These are phyloP conservation scores for Fusarium subglutinans DNA, from an alignment of 2,329 filamentous ascomycete genomes.

Conservation along the genomic window DNA sequence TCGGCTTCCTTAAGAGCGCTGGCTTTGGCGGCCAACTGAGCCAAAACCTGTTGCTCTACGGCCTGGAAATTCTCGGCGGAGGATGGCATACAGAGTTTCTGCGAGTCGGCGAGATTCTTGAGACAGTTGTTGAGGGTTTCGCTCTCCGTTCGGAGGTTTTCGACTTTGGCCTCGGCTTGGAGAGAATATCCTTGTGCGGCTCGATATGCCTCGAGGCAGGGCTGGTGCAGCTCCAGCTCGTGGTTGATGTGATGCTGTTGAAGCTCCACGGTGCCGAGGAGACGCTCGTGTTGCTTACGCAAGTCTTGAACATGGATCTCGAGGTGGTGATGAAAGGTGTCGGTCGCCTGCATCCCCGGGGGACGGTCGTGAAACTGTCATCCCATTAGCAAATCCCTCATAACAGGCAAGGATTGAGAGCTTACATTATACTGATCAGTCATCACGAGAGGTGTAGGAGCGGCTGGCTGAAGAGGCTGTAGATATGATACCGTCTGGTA, in stretches of 20 bases:
- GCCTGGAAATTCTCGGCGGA: background rate
- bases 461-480: background rate
- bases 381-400: background rate
- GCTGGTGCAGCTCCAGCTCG: background rate
- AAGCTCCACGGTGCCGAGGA: background rate
- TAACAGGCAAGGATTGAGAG: rapidly evolving
- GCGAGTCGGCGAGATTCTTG: background rate
- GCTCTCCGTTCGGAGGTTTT: background rate
- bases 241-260: background rate
- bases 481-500: background rate
- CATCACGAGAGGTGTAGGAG: background rate
- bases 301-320: background rate
- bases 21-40: background rate
- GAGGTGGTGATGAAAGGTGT: background rate
- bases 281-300: background rate
- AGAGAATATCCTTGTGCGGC: background rate
- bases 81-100: background rate
- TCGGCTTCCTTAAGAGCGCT: background rate
- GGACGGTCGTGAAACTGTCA: background rate
- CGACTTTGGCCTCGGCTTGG: background rate
- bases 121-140: background rate
- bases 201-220: background rate
- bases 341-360: background rate
- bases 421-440: background rate
- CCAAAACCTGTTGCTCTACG: background rate